Evolutionary conservation across 2,329 filamentous ascomycete species (phyloP), one percentile per base, ranked within the genome.

Genomic region (Beauveria medogensis): DNA sequence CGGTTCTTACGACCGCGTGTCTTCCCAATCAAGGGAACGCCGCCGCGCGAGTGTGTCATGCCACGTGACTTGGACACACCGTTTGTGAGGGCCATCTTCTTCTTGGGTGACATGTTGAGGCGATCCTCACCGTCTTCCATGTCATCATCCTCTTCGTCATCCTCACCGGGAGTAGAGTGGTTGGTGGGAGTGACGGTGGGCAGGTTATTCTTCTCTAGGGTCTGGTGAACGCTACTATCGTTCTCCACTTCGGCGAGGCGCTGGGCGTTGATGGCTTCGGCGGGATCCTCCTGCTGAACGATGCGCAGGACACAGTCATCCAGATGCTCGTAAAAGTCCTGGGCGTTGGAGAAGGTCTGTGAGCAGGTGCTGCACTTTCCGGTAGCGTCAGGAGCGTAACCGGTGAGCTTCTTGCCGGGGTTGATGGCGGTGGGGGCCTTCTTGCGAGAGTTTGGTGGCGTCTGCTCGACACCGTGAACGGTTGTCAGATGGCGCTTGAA

Each of bases 271-370:
- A 88, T 84, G 20, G 83, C 84, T 75, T 88, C 86, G 28, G 84
- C 81, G 3, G 86, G 86, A 65, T 89, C 86, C 71, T 88, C 85
- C 72, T 88, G 85, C 72, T 89, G 86, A 28, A 89, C 86, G 68
- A 88, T 88, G 71, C 85, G 84, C 65, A 89, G 77, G 63, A 89
- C 86, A 70, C 86, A 89, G 75, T 89, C 86, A 68, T 89, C 93
- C 71, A 97, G 80, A 82, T 97, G 93, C 82, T 97, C 94, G 74
- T 97, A 97, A 77, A 97, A 97, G 77, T 97, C 93, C 73, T 97
- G 93, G 5, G 92, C 92, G 69, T 91, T 96, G 77, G 84, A 85
- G 75, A 97, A 97, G 14, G 89, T 96, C 62, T 87, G 84, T 16
- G 90, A 91, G 76, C 94, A 99, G 55, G 92, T 97, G 28, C 92